Evolutionary conservation across 345 rosid genomes (phyloP).

Genomic region (Citrus reticulata): DNA sequence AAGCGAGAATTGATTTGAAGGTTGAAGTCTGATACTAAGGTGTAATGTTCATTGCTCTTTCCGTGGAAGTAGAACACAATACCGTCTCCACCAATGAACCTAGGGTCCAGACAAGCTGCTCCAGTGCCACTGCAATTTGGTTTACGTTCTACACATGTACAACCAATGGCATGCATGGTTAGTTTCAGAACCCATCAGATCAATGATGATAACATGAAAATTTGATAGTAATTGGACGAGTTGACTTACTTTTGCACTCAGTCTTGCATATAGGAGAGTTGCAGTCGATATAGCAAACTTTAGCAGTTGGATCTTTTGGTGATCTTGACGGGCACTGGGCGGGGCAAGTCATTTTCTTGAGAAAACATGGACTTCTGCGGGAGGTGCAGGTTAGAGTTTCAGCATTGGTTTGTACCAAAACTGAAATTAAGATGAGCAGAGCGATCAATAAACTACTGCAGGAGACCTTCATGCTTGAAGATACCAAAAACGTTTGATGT

Average conservation of each 20-base stretch:
- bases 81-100: constrained; percentile 58
- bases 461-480: constrained; percentile 8
- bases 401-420: constrained; percentile 15
- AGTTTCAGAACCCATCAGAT: neutral
- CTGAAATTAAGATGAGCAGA: constrained; percentile 13
- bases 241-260: constrained; percentile 28
- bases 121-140: constrained; percentile 45
- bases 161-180: neutral
- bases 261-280: constrained; percentile 36
- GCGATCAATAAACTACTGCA: constrained; percentile 1
- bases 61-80: constrained; percentile 61
- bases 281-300: constrained; percentile 38
- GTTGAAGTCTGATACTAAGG: constrained; percentile 47
- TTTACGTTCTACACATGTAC: neutral
- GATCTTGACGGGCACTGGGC: constrained; percentile 24
- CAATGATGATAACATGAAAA: neutral
- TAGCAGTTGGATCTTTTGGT: constrained; percentile 12
- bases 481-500: neutral
- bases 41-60: constrained; percentile 44
- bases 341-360: constrained; percentile 26
- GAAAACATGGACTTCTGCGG: constrained; percentile 20
- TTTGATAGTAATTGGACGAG: neutral
- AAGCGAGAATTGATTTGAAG: constrained; percentile 51
- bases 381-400: constrained; percentile 2
- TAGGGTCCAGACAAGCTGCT: constrained; percentile 53